Base-by-base conservation (phyloP, 176 grass and related monocot genomes). In the Musa schizocarpa region DNA sequence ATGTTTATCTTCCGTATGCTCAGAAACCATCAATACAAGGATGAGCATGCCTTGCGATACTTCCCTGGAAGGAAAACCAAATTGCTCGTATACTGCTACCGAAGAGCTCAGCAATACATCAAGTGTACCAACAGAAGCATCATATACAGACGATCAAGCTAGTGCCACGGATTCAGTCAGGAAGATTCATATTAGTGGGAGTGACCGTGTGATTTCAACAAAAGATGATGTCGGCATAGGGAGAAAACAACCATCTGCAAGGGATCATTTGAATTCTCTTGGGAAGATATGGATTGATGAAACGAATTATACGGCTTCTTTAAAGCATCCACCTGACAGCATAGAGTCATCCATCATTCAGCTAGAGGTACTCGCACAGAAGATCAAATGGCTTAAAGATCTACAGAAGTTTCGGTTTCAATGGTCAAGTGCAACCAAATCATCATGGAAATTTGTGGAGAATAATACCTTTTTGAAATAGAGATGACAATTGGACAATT, bases 351-450 rank as follows among this genome's bases (percentile, higher is more conserved):
- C 68, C 43, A 52, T 70, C 16, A 70, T 70, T 48, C 68, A 19
- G 34, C 68, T 70, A 48, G 27, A 70, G 17, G 3, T 70, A 48
- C 68, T 70, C 2, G n/a, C 43, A 16, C 29, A 21, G 68, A 70
- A 70, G 68, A 70, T 70, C 17, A 70, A 25, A n/a, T 70, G 68
- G 68, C 29, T 70, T 48, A 70, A 51, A 20, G 48, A 9, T 10
- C 20, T 70, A 16, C 9, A 21, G 17, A 70, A 70, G 16, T n/a
- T 70, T 51, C 43, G 51, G 2, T 9, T 21, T 4, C 43, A 50
- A 8, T 50, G 34, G 20, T 70, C 68, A 20, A n/a, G 5, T 19
- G 43, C 68, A 11, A 11, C 1, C 16, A 70, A 70, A 52, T 17
- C 34, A 0, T 51, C 68, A 11, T 70, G 68, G 68, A 17, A 70